Conservation (phyloP, 1,139 yeast genomes). For the Yamadazyma trypodendri region DNA sequence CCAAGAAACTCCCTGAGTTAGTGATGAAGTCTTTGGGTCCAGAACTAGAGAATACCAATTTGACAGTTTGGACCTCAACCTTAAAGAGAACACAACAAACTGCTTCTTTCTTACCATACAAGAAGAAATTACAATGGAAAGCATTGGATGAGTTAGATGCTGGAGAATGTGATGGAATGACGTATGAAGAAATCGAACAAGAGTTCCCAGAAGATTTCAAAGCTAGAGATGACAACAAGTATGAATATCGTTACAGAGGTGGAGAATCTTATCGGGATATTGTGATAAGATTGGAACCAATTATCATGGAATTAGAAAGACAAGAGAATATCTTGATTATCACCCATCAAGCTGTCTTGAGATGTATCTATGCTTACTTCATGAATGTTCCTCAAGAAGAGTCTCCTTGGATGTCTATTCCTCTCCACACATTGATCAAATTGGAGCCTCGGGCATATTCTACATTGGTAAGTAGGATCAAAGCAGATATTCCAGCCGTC, state of each 20-base stretch:
- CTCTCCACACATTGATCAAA: conserved; percentile 89
- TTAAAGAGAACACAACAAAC: conserved; percentile 91
- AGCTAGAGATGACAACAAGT: conserved; percentile 94
- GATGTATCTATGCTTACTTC: conserved; percentile 95
- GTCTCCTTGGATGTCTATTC: conserved; percentile 99
- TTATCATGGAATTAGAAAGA: conserved; percentile 95
- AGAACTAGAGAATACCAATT: conserved; percentile 58
- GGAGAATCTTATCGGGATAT: conserved; percentile 97
- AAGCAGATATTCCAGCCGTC: conserved; percentile 97
- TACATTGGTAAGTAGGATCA: conserved; percentile 82
- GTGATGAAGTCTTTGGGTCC: conserved; percentile 71
- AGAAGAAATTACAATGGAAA: conserved; percentile 84
- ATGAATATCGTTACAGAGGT: conserved; percentile 92
- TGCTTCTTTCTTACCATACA: conserved; percentile 77
- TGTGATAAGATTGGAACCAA: conserved; percentile 90
- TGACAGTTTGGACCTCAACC: conserved; percentile 97
- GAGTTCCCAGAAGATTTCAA: conserved; percentile 91
- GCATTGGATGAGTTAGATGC: conserved; percentile 97
- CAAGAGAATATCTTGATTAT: conserved; percentile 94
- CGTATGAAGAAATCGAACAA: conserved; percentile 78
- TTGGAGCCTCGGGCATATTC: conserved; percentile 92
- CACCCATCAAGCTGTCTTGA: conserved; percentile 94
- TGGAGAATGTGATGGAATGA: conserved; percentile 95
- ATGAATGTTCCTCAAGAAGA: conserved; percentile 98
- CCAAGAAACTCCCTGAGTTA: conserved; percentile 75